Conservation (phyloP, 1,284 basidiomycete genomes). For the Pterulicium gracile region DNA sequence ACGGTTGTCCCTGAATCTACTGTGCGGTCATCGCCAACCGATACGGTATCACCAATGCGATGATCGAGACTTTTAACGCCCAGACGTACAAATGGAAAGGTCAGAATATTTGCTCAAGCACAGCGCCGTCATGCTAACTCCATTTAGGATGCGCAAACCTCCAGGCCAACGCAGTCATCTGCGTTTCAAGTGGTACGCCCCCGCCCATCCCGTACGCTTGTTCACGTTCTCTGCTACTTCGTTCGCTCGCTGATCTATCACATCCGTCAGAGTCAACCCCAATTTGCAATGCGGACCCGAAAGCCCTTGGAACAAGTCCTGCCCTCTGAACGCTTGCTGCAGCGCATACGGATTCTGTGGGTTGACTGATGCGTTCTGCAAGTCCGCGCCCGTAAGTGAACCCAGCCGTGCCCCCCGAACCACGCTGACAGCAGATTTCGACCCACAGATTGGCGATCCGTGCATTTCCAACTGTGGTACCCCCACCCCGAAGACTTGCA, state of each 20-base stretch:
- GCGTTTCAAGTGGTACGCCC: conserved; percentile 11
- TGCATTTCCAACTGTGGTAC: conserved; percentile 7
- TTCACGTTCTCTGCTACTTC: neutral
- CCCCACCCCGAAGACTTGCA: conserved; percentile 3
- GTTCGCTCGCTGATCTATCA: neutral
- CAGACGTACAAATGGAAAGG: conserved; percentile 11
- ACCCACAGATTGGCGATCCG: too few species aligned
- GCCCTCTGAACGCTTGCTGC: conserved; percentile 12
- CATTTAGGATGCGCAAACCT: conserved; percentile 8
- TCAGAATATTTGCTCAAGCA: neutral
- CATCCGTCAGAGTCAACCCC: conserved; percentile 7
- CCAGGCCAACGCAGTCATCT: conserved; percentile 10
- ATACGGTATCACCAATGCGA: conserved; percentile 6
- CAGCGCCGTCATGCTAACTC: neutral
- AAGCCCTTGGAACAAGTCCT: conserved; percentile 10
- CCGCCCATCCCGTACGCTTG: conserved; percentile 11
- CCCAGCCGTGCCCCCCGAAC: too few species aligned
- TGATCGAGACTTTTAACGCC: conserved; percentile 8
- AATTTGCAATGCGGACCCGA: conserved; percentile 10
- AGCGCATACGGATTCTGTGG: conserved; percentile 11
- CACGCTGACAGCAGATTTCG: too few species aligned
- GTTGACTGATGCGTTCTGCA: neutral
- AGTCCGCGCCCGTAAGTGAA: too few species aligned
- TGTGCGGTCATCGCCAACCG: too few species aligned
- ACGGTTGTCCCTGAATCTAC: too few species aligned